Conservation (phyloP, 1,284 basidiomycete genomes). For the Omphalotus olearius region DNA sequence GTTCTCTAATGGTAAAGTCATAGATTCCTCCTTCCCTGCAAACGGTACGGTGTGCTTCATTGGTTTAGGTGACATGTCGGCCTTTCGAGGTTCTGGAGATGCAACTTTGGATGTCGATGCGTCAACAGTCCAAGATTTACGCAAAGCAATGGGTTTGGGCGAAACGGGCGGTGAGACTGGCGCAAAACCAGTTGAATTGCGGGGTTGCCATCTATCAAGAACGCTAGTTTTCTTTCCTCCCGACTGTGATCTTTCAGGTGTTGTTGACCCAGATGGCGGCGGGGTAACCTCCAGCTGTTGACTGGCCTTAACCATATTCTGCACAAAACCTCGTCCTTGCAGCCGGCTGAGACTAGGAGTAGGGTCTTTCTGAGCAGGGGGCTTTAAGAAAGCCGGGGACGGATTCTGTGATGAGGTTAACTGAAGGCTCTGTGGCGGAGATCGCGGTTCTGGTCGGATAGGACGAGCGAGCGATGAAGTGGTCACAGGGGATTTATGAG, state of each 20-base stretch:
- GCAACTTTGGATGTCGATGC: slow-evolving; percentile 11
- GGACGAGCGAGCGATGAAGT: slow-evolving; percentile 51
- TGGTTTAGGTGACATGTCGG: not conserved
- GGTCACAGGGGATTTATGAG: slow-evolving; percentile 30
- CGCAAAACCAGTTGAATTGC: slow-evolving; percentile 18
- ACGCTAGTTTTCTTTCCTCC: slow-evolving; percentile 46
- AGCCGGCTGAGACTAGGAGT: slow-evolving; percentile 77
- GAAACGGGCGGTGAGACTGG: slow-evolving; percentile 32
- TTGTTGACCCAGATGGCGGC: slow-evolving; percentile 26
- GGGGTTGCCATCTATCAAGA: slow-evolving; percentile 62
- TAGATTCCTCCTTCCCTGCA: not conserved
- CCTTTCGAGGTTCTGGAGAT: slow-evolving; percentile 2
- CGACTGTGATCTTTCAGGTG: slow-evolving; percentile 30
- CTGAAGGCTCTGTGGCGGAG: slow-evolving; percentile 41
- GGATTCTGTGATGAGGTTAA: slow-evolving; percentile 37
- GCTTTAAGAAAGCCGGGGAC: slow-evolving; percentile 59
- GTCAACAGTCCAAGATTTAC: slow-evolving; percentile 37
- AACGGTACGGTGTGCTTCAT: slow-evolving; percentile 6
- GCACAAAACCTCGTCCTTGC: slow-evolving; percentile 80
- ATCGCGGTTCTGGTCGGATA: slow-evolving; percentile 47
- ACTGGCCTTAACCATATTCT: slow-evolving; percentile 71
- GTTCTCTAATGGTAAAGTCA: not conserved
- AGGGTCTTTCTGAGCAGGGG: slow-evolving; percentile 57
- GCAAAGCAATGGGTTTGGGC: slow-evolving; percentile 35
- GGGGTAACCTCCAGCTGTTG: slow-evolving; percentile 39